Percentiles rank a stretch among this genome's conserved stretches.
These are phyloP conservation scores for Hemerocallis citrina DNA, from an alignment of 106 monocot genomes.

Conservation along the genomic window DNA sequence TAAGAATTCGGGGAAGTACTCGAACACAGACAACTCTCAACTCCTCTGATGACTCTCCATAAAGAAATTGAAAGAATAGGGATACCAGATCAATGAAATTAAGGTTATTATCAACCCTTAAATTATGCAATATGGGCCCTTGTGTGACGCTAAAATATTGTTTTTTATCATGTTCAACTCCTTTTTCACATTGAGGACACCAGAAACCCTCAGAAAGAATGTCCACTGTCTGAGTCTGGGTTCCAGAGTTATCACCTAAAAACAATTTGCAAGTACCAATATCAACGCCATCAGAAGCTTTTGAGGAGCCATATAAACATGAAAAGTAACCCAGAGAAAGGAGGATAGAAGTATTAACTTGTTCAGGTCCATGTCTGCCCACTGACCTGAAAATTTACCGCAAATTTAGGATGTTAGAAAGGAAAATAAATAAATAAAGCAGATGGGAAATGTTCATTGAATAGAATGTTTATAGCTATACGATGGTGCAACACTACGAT, in stretches of 20 bases:
- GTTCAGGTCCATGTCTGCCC: slow-evolving; percentile 17
- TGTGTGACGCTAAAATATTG: slow-evolving; percentile 8
- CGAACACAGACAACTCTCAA: slow-evolving; percentile 36
- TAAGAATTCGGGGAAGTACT: slow-evolving; percentile 62
- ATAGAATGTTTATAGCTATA: not conserved
- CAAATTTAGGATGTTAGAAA: not conserved
- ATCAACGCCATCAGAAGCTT: slow-evolving; percentile 12
- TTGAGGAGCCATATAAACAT: slow-evolving; percentile 54
- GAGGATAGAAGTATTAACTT: slow-evolving; percentile 30
- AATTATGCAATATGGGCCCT: slow-evolving; percentile 24
- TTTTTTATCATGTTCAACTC: slow-evolving; percentile 14
- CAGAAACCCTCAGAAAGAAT: slow-evolving; percentile 67
- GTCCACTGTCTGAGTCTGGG: slow-evolving; percentile 40
- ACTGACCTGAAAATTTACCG: slow-evolving; percentile 34
- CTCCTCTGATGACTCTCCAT: slow-evolving; percentile 39
- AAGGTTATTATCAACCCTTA: slow-evolving; percentile 8
- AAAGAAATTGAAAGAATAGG: slow-evolving; percentile 63
- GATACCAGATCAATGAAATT: slow-evolving; percentile 28
- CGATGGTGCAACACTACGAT: not conserved
- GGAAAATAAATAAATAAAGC: too few species aligned
- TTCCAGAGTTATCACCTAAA: slow-evolving; percentile 22
- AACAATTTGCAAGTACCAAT: slow-evolving; percentile 52
- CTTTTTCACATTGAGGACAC: slow-evolving; percentile 65
- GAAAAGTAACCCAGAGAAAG: slow-evolving; percentile 79
- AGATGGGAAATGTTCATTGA: not conserved